A percentile compares a stretch with the other conserved stretches of the same genome.
These are phyloP conservation scores for Musa beccarii DNA, from an alignment of 176 grass and related monocot species.

Conservation along the genomic window DNA sequence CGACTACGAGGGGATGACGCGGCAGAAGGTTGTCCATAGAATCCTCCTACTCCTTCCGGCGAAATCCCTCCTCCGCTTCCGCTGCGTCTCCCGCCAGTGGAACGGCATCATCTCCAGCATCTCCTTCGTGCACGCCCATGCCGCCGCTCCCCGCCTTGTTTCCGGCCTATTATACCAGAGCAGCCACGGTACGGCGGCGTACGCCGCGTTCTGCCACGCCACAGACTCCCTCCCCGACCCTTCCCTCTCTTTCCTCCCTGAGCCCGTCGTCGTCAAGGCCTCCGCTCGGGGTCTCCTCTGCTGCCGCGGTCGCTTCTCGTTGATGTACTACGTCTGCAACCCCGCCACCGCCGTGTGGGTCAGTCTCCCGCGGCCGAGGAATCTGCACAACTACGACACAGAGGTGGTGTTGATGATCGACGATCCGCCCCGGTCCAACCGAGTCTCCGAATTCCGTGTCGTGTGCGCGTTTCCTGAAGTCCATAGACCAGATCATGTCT, in stretches of 20 bases:
- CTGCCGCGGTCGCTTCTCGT: slow-evolving; percentile 18
- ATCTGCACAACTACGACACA: too few species aligned
- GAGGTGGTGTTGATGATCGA: too few species aligned
- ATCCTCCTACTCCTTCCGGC: too few species aligned
- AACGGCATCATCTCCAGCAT: slow-evolving; percentile 20
- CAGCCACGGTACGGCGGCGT: not conserved
- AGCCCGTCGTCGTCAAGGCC: slow-evolving; percentile 21
- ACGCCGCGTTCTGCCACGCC: too few species aligned
- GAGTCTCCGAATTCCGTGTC: too few species aligned
- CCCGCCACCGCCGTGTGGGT: slow-evolving; percentile 25
- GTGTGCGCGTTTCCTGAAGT: too few species aligned
- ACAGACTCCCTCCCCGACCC: too few species aligned
- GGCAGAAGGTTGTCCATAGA: too few species aligned
- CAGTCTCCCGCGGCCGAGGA: slow-evolving; percentile 14
- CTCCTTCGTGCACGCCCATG: slow-evolving; percentile 17
- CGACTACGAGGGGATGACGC: too few species aligned
- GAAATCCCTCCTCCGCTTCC: slow-evolving; percentile 14
- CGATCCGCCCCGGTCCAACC: too few species aligned
- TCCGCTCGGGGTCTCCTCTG: slow-evolving; percentile 56
- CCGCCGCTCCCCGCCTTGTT: not conserved
- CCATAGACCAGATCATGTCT: too few species aligned
- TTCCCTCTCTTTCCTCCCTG: too few species aligned
- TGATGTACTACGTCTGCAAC: slow-evolving; percentile 56
- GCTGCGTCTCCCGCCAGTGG: slow-evolving; percentile 11
- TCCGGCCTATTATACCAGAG: slow-evolving; percentile 21